Base-by-base conservation (phyloP, 2,329 filamentous ascomycete species). In the Botryotinia calthae region DNA sequence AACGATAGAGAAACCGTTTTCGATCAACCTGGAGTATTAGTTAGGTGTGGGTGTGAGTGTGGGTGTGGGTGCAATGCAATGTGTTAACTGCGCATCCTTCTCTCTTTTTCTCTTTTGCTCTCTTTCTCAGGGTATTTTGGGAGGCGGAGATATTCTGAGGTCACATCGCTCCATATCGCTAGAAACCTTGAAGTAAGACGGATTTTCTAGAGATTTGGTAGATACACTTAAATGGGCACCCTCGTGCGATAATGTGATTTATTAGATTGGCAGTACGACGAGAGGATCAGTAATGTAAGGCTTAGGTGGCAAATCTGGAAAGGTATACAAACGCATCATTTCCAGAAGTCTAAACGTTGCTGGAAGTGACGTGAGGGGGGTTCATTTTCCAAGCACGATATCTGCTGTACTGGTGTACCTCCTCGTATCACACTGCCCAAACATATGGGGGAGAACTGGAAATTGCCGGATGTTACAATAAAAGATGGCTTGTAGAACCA, bases 91-190 rank as follows among this genome's bases (percentile, higher is more conserved):
- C 37, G 61, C 59, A 65, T 34, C 48, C 62, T 65, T 65, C 62
- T 65, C 44, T 65, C 56, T 44, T 71, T 34, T 71, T 22, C n/a
- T 28, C 25, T 54, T n/a, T 56, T 14, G 14, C 16, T 28, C 51
- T 56, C 37, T 28, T 71, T 40, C 28, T 40, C 18, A 34, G 61
- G 34, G 31, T 72, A 72, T 67, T 72, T 67, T 72, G 42, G 62
- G 62, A 58, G 16, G 48, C 46, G 31, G 46, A 59, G 70, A 65
- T 58, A 46, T 40, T 66, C 58, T 59, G 58, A 59, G 40, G 70
- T 72, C 31, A 72, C 70, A 72, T 72, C 70, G 61, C 28, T 59
- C 4, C 16, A 54, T 42, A 25, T 28, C 25, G 34, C 46, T 54
- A 67, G 46, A 67, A 28, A 34, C 62, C 42, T 65, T 48, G 62